Conservation (phyloP, 176 grass and related monocot species). For the Oryza glaberrima region DNA sequence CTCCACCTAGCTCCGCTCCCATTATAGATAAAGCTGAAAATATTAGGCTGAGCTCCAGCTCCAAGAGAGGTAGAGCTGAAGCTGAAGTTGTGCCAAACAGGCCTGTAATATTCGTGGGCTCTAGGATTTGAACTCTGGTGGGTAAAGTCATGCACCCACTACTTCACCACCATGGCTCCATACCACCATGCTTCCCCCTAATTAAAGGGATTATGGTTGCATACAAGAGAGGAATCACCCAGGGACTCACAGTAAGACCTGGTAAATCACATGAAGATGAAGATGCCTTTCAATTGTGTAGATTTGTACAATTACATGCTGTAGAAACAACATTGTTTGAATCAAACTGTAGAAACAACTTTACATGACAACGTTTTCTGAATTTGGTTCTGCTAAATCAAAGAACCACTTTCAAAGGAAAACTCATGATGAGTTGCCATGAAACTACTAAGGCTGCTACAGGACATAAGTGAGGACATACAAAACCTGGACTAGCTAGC, state of each 20-base stretch:
- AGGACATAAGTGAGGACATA: background rate
- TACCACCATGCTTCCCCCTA: too few relatives aligned
- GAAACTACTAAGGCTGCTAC: slow-evolving; percentile 16
- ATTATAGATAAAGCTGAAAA: too few relatives aligned
- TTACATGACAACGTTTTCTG: slow-evolving; percentile 32
- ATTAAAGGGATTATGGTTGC: too few relatives aligned
- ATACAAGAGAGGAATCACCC: background rate
- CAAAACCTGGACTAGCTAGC: slow-evolving; percentile 34
- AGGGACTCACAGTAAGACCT: background rate
- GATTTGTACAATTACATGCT: slow-evolving; percentile 36
- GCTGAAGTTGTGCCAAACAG: too few relatives aligned
- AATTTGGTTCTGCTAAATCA: slow-evolving; percentile 13
- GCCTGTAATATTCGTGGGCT: too few relatives aligned
- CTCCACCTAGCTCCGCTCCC: too few relatives aligned
- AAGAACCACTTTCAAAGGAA: background rate
- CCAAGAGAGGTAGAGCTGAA: too few relatives aligned
- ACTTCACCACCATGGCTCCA: too few relatives aligned
- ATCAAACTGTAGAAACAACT: background rate
- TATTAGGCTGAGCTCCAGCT: too few relatives aligned
- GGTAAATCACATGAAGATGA: background rate
- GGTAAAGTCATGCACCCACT: too few relatives aligned
- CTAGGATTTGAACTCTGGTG: too few relatives aligned
- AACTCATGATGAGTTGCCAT: background rate
- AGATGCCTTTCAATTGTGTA: background rate
- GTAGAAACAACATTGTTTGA: background rate